Base-by-base conservation (phyloP, 495 filamentous ascomycete species). In the Tuber umbilicatum region DNA sequence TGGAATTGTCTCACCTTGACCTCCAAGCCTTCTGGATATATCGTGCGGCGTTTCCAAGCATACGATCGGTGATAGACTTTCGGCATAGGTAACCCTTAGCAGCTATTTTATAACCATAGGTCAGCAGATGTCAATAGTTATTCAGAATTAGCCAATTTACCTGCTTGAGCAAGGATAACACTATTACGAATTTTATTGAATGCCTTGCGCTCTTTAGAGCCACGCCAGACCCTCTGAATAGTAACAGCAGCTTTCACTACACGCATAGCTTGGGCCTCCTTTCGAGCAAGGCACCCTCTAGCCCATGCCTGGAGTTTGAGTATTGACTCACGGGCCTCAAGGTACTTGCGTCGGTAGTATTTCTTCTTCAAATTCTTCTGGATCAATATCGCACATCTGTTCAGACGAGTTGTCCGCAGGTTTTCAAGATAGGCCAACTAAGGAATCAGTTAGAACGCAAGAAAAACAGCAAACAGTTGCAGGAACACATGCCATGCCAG, bases 281-380 rank as follows among this genome's bases (percentile, higher is more conserved):
- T 90, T 39, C 95, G 88, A 37, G 95, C 91, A 71, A 91, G 83
- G 83, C 91, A 89, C 19, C 90, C 95, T 73, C 95, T 86, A 35
- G 88, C 85, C 72, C 89, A 85, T 12, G 94, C 86, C 82, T 99
- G 95, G 72, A 94, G 89, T 12, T 87, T 85, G 64, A 97, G 86
- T 80, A 98, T 93, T 19, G 93, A 90, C 45, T 87, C 86, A 60
- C 94, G 88, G 71, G 94, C 93, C 77, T 94, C 91, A 55, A 99
- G 88, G 82, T 97, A 99, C 81, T 90, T 92, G 80, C 92, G 92
- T 64, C 95, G 90, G 84, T 97, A 96, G 83, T 97, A 97, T 84
- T 97, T 97, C 84, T 91, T 92, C 71, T 89, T 91, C 74, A 99
- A 85, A 81, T 99, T 99, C 90, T 99, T 99, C 83, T 99, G 95